phyloP scores from a whole-genome alignment of 1,139 yeast species.

The Blastobotrys proliferans region DNA sequence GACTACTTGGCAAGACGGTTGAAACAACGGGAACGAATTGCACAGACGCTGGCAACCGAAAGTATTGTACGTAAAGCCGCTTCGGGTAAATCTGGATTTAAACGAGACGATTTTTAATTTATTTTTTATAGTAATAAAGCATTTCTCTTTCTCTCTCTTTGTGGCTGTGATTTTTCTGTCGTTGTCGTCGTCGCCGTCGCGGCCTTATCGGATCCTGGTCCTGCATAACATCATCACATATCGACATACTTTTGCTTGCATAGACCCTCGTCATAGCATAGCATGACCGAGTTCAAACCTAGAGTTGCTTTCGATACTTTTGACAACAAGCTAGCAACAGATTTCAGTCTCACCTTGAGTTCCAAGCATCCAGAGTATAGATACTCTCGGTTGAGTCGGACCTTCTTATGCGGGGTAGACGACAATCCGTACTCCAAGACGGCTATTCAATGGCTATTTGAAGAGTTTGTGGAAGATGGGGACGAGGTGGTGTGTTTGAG shows the following conservation, averaged over 20 bases:
- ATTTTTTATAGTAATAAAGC: conserved; percentile 3
- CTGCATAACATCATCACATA: no score
- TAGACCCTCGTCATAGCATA: neutral
- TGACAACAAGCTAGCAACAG: conserved; percentile 39
- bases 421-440: conserved; percentile 52
- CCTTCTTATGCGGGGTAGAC: conserved; percentile 60
- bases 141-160: conserved; percentile 11
- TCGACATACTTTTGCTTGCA: neutral
- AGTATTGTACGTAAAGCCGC: conserved; percentile 32
- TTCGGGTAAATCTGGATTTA: conserved; percentile 18
- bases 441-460: conserved; percentile 65
- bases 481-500: conserved; percentile 61
- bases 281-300: conserved; percentile 21
- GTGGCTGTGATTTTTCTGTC: neutral
- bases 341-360: conserved; percentile 47
- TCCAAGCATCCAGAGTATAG: conserved; percentile 54
- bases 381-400: conserved; percentile 55
- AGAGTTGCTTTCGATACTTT: conserved; percentile 56
- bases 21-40: conserved; percentile 57
- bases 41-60: conserved; percentile 63
- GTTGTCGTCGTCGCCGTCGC: neutral
- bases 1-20: conserved; percentile 52
- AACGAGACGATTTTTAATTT: conserved; percentile 14
- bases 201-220: no score
- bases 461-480: conserved; percentile 58